A percentile compares a stretch with the other conserved stretches of the same genome.
Evolutionary conservation across 805 yeast genomes (phyloP).

Genomic region (Hanseniaspora jakobsenii): DNA sequence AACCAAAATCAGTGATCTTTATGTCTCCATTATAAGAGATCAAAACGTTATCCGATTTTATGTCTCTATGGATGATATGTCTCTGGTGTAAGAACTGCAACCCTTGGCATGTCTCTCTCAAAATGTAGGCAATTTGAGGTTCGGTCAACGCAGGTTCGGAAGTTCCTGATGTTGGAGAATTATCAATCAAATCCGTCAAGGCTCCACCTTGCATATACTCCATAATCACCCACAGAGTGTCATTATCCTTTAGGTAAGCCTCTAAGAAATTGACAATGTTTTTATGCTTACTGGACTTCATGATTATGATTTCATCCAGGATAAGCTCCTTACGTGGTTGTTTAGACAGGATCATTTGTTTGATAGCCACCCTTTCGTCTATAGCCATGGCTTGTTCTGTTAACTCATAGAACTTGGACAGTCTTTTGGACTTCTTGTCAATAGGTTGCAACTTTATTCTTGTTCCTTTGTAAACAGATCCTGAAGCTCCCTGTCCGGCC

Average conservation of each 20-base stretch:
- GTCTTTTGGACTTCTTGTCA: conserved; percentile 16
- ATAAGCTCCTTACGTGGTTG: conserved; percentile 93
- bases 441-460: conserved; percentile 35
- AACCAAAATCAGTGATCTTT: conserved; percentile 92
- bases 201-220: conserved; percentile 99
- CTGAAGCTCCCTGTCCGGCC: conserved; percentile 97
- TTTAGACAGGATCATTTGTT: conserved; percentile 82
- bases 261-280: conserved; percentile 92
- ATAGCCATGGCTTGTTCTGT: conserved; percentile 26
- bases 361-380: conserved; percentile 75
- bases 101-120: conserved; percentile 82
- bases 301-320: conserved; percentile 88
- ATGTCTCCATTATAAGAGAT: conserved; percentile 73
- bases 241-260: conserved; percentile 65
- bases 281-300: conserved; percentile 90
- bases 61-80: conserved; percentile 91
- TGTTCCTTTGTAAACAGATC: conserved; percentile 82
- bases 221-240: conserved; percentile 97
- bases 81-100: conserved; percentile 82
- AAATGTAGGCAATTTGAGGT: conserved; percentile 82
- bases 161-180: conserved; percentile 45
- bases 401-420: conserved; percentile 18
- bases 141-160: conserved; percentile 44
- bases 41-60: conserved; percentile 88
- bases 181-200: conserved; percentile 86